Base-by-base conservation (phyloP, 805 yeast genomes). In the Zygotorulaspora chibaensis region DNA sequence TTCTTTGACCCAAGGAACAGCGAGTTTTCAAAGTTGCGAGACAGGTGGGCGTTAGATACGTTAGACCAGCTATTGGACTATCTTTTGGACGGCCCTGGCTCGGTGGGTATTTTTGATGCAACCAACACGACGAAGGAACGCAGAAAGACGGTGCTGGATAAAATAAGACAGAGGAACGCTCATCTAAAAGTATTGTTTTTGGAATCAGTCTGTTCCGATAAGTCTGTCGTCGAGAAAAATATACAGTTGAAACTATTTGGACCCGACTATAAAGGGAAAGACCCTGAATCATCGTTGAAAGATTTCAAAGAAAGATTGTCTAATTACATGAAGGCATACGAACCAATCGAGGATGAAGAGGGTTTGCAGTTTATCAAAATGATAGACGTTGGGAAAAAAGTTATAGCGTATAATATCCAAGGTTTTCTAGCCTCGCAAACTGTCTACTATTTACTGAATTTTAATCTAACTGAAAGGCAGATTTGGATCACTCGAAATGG, bases 401-500 rank as follows among this genome's bases (percentile, higher is more conserved):
- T 91, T 33, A 95, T 91, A 43, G 87, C 96, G 28, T 90, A 84
- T 63, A 88, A 90, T 60, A 86, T 91, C 46, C 87, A 87, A 58
- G 86, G 86, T 4, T 93, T 88, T 59, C 70, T 91, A 43, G 91
- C 96, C 0, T 89, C 96, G 2, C 98, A 93, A 61, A 86, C 96
- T 1, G 87, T 90, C 30, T 91, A 88, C 62, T 93, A 88, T 70
- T 70, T 91, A 52, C 73, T 91, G 51, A 88, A 88, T 58, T 91
- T 91, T 76, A 91, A 93, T 62, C 72, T 91, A 35, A 77, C 84
- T 47, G 93, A 87, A 62, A 76, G 97, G 50, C 95, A 90, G 63
- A 89, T 91, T 42, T 91, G 96, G 89, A 84, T 91, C 51, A 83
- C 97, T 1, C 78, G 99, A 50, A 96, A 90, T 59, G 99, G 99